Conservation (phyloP, 139 green algal species). For the Gonium pectorale region DNA sequence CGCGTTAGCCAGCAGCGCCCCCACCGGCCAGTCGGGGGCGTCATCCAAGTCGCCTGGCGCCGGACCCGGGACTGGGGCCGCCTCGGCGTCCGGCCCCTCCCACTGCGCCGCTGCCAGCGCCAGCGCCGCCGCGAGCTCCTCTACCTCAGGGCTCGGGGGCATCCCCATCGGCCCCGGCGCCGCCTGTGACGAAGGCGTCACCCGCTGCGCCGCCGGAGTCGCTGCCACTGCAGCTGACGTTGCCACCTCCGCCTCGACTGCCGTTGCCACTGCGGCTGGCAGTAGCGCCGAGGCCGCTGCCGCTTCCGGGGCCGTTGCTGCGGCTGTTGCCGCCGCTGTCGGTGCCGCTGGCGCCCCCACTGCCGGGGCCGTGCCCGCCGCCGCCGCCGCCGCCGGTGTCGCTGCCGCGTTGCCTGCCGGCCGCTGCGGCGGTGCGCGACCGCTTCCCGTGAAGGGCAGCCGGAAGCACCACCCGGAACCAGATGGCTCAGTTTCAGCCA, state of each 20-base stretch:
- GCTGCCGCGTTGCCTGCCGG: neutral
- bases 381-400: neutral
- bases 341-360: neutral
- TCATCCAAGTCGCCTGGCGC: neutral
- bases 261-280: neutral
- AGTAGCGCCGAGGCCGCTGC: neutral
- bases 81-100: neutral
- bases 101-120: neutral
- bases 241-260: neutral
- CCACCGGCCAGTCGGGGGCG: neutral
- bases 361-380: neutral
- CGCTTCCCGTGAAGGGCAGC: too few relatives aligned
- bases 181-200: neutral
- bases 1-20: neutral
- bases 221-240: neutral
- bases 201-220: neutral
- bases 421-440: neutral
- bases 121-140: neutral
- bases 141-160: neutral
- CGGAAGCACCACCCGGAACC: too few relatives aligned
- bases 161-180: neutral
- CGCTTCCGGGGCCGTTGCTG: neutral
- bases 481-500: too few relatives aligned
- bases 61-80: neutral
- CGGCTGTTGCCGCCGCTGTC: neutral